These are phyloP conservation scores for Croton setiger DNA, from an alignment of 441 rosid genomes.

Conservation along the genomic window DNA sequence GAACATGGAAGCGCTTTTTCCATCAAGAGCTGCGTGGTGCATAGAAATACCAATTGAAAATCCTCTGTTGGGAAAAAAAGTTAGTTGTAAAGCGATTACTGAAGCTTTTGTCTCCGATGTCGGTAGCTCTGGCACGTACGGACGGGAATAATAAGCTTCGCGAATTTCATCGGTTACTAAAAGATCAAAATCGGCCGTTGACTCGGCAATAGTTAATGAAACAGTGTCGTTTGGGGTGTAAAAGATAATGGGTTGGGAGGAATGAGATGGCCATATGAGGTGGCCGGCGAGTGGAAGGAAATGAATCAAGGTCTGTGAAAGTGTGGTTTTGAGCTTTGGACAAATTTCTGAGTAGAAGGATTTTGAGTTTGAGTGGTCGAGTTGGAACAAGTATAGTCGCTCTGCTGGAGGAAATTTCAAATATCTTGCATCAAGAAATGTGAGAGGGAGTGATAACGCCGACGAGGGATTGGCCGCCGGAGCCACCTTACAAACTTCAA, in stretches of 20 bases:
- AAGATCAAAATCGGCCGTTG: constrained; percentile 1
- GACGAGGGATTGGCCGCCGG: not conserved
- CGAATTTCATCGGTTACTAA: not conserved
- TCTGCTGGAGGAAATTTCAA: constrained; percentile 17
- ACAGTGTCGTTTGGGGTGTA: constrained; percentile 26
- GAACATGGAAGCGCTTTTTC: constrained; percentile 11
- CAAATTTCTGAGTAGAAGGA: constrained; percentile 7
- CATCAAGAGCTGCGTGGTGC: constrained; percentile 21
- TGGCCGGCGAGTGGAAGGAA: constrained; percentile 27
- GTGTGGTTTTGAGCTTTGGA: constrained; percentile 23
- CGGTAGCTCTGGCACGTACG: not conserved
- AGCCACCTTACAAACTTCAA: constrained; percentile 16
- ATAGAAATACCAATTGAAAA: constrained; percentile 10
- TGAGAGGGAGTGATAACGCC: constrained; percentile 20
- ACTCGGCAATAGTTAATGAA: constrained; percentile 30
- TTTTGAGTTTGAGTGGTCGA: not conserved
- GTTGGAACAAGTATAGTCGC: constrained; percentile 15
- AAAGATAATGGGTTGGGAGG: constrained; percentile 28
- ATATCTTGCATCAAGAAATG: constrained; percentile 17
- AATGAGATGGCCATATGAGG: constrained; percentile 20
- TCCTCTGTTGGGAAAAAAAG: constrained; percentile 15
- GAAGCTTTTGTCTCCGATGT: constrained; percentile 6
- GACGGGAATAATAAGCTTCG: not conserved
- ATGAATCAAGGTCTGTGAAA: constrained; percentile 20
- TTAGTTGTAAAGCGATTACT: constrained; percentile 10